phyloP scores from a whole-genome alignment of 2,329 filamentous ascomycete genomes.

The Graphilbum sp. region DNA sequence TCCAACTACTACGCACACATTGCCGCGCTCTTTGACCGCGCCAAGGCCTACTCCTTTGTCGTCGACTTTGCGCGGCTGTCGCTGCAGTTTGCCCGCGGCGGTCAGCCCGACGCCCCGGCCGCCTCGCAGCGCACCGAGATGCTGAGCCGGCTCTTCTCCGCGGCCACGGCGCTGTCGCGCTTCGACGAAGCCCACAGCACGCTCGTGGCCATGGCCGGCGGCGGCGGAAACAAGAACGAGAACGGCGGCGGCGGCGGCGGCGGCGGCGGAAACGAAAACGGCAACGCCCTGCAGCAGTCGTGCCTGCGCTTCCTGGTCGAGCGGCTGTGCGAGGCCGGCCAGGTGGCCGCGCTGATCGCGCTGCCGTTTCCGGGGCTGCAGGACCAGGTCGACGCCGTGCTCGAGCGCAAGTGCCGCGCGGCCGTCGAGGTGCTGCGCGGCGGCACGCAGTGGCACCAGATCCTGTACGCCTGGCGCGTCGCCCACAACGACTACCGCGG shows the following conservation, averaged over 20 bases:
- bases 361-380: conserved; percentile 62
- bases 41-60: conserved; percentile 62
- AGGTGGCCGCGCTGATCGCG: conserved; percentile 50
- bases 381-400: conserved; percentile 61
- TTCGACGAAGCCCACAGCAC: conserved; percentile 74
- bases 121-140: conserved; percentile 42
- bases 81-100: conserved; percentile 39
- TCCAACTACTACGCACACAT: conserved; percentile 80
- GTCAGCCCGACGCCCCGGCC: conserved; percentile 1
- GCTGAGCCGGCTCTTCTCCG: conserved; percentile 69
- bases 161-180: conserved; percentile 60
- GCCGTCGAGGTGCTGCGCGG: conserved; percentile 37
- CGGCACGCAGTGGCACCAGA: conserved; percentile 64
- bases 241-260: neutral
- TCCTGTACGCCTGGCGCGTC: conserved; percentile 83
- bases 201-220: conserved; percentile 43
- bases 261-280: too few species aligned
- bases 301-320: conserved; percentile 55
- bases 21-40: conserved; percentile 62
- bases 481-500: conserved; percentile 76
- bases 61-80: conserved; percentile 69
- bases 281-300: conserved; percentile 57
- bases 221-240: neutral
- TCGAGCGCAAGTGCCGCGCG: conserved; percentile 46
- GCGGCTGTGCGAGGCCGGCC: conserved; percentile 50